Conservation (phyloP, 805 yeast genomes). For the Barnettozyma sucrosica region DNA sequence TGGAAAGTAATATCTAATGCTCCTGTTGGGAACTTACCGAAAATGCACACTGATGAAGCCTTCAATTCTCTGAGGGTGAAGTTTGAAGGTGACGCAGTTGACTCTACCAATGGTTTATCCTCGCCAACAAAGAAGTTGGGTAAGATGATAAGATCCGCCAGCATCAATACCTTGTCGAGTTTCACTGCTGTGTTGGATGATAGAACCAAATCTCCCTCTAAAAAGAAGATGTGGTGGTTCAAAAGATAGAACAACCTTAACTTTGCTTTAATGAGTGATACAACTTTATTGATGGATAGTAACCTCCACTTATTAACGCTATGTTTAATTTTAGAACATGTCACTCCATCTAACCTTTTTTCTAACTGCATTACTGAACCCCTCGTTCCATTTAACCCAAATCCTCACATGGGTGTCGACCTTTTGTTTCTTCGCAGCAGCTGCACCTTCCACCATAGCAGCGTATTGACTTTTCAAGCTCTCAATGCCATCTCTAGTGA, state of each 20-base stretch:
- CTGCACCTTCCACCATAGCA: slow-evolving; percentile 23
- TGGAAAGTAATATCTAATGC: slow-evolving; percentile 3
- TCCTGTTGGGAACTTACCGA: slow-evolving; percentile 9
- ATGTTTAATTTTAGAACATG: slow-evolving; percentile 30
- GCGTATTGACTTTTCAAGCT: slow-evolving; percentile 40
- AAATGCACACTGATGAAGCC: slow-evolving; percentile 13
- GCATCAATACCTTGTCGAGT: slow-evolving; percentile 22
- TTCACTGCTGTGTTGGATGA: slow-evolving; percentile 6
- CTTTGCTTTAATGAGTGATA: no score
- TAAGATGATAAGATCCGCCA: slow-evolving; percentile 25
- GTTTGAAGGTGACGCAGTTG: slow-evolving; percentile 3
- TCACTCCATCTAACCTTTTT: slow-evolving; percentile 75
- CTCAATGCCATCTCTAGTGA: slow-evolving; percentile 15
- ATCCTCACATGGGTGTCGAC: slow-evolving; percentile 32
- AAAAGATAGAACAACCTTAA: slow-evolving; percentile 4
- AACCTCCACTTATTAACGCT: not conserved
- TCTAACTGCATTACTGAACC: slow-evolving; percentile 86
- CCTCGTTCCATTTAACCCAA: slow-evolving; percentile 92
- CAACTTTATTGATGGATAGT: no score
- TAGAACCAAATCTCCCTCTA: not conserved
- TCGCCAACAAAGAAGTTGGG: slow-evolving; percentile 22
- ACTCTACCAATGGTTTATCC: slow-evolving; percentile 4
- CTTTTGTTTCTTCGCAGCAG: slow-evolving; percentile 25
- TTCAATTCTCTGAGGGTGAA: slow-evolving; percentile 10
- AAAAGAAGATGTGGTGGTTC: slow-evolving; percentile 9